Conservation (phyloP, 345 rosid species). For the Pistacia atlantica region DNA sequence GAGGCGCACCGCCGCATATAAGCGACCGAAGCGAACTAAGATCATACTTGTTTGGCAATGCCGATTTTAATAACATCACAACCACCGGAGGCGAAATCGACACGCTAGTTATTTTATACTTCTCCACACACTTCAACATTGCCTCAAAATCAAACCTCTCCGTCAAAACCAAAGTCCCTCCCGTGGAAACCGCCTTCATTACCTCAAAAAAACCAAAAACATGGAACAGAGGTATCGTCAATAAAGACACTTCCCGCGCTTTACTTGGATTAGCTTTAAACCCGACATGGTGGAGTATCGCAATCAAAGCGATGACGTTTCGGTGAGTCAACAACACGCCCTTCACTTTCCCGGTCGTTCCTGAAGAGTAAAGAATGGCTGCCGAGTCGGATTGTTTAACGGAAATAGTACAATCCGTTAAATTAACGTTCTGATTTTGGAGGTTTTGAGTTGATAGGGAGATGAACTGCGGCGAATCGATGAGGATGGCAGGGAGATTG, state of each 20-base stretch:
- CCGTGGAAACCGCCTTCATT: slow-evolving; percentile 43
- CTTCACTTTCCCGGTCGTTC: slow-evolving; percentile 77
- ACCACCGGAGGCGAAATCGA: slow-evolving; percentile 85
- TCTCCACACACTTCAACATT: slow-evolving; percentile 55
- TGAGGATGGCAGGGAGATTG: slow-evolving; percentile 49
- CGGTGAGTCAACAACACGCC: slow-evolving; percentile 69
- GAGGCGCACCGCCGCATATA: slow-evolving; percentile 80
- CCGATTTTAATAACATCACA: slow-evolving; percentile 64
- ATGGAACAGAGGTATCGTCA: slow-evolving; percentile 58
- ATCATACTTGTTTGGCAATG: slow-evolving; percentile 58
- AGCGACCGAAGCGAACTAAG: slow-evolving; percentile 58
- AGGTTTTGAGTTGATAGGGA: slow-evolving; percentile 30
- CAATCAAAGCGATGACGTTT: slow-evolving; percentile 23
- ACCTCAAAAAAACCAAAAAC: slow-evolving; percentile 51
- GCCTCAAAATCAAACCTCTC: slow-evolving; percentile 53
- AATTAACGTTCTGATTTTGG: not conserved
- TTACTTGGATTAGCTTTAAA: no score
- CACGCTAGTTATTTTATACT: slow-evolving; percentile 55
- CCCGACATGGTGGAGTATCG: no score
- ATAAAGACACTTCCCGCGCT: slow-evolving; percentile 6
- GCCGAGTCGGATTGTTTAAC: slow-evolving; percentile 59
- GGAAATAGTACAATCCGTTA: not conserved
- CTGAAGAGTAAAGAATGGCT: slow-evolving; percentile 75
- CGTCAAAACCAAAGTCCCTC: slow-evolving; percentile 42
- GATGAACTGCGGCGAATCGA: slow-evolving; percentile 78